Base-by-base conservation (phyloP, 768 basidiomycete genomes). In the Auricularia cornea region DNA sequence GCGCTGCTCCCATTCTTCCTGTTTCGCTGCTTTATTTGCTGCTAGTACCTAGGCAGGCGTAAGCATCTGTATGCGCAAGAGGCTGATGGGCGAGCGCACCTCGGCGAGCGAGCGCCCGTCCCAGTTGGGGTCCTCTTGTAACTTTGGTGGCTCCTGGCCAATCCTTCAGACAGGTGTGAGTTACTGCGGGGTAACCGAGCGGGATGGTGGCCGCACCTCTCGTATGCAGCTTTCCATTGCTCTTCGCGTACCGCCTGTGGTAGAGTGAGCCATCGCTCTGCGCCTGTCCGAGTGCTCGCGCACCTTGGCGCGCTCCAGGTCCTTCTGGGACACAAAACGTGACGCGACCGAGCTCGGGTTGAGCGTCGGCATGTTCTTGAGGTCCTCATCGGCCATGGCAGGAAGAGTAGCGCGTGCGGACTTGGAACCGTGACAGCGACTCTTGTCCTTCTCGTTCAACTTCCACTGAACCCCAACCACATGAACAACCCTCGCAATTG, bases 1-100 rank as follows among this genome's bases (percentile, higher is more conserved):
- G 72, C 89, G 89, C 73, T 92, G 89, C 71, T 94, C 92, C 89
- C 90, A 94, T 84, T 94, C 90, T 73, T 94, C 92, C 75, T 94
- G 90, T 73, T 93, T 92, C 67, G 90, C 90, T 70, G 87, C 84
- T 90, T 83, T 90, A 73, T 94, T 94, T 52, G 90, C 89, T 68
- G 92, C 92, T 63, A 94, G 80, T 91, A 92, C 92, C 91, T 94
- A 75, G 62, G 61, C 14, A 62, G 62, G 40, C 57, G n/a, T n/a
- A n/a, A n/a, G n/a, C n/a, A n/a, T n/a, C n/a, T n/a, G n/a, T n/a
- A n/a, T n/a, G n/a, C n/a, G 51, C 54, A 28, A 63, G 29, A 57
- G n/a, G 60, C 20, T 59, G 60, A 61, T 26, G 29, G 28, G 18
- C 3, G 28, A 59, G 75, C 87, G 78, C 77, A 90, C 92, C 86